Base-by-base conservation (phyloP, 2,329 filamentous ascomycete species). In the Aspergillus hiratsukae region DNA sequence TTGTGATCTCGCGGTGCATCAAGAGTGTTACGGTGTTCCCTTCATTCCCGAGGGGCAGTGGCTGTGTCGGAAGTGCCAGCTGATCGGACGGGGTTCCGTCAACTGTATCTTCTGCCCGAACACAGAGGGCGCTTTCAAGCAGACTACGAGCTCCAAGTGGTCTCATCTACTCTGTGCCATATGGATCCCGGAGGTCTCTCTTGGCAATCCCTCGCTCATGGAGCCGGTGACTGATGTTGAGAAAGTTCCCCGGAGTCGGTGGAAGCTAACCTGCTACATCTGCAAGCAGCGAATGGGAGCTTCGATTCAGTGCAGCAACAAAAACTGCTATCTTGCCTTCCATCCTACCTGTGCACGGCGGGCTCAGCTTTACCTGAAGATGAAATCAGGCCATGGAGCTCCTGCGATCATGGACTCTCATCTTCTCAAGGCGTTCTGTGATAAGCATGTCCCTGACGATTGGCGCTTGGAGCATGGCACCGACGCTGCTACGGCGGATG, bases 21-120 rank as follows among this genome's bases (percentile, higher is more conserved):
- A 99, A 73, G 94, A 99, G 77, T 99, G 94, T 75, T 99, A 99
- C 70, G 94, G 94, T 55, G 94, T 99, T 49, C 94, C 94, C 1
- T 99, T 97, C 73, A 99, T 99, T 63, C 94, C 94, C 1, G 94
- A 99, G 76, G 94, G 94, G 19, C 94, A 99, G 74, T 99, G 94
- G 94, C 83, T 97, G 49, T 99, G 94, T 76, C 85, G 94, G 55
- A 96, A 97, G 75, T 99, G 94, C 76, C 92, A 97, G 76, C 82
- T 97, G 59, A 93, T 97, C 71, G 94, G 94, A 49, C 87, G 92
- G 64, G 92, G 92, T 49, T 88, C 93, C 65, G 91, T 92, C 64
- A 95, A 91, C 11, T 99, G 94, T 77, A 96, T 99, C 61, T 99
- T 99, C 77, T 99, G 94, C 69, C 94, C 94, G 1, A 97, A 97